Base-by-base conservation (phyloP, 257 asterid species). In the Nyctanthes arbortristis region DNA sequence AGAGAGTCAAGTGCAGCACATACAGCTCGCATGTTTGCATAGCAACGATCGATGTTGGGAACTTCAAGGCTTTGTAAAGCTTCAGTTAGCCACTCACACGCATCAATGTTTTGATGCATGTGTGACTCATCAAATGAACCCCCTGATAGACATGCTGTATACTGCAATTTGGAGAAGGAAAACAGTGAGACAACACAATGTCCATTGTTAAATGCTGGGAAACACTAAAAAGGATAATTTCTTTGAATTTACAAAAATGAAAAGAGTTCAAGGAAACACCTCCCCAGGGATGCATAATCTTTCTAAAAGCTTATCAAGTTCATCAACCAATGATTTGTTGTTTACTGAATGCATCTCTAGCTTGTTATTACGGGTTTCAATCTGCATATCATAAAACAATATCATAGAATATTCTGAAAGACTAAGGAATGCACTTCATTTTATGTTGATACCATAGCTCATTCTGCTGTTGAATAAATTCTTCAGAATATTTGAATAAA, bases 291-390 rank as follows among this genome's bases (percentile, higher is more conserved):
- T 91, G 54, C 78, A 79, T 68, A 94, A 70, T 81, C 84, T 88
- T 73, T 86, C 96, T 68, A 91, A 88, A 81, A 91, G 97, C 83
- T 81, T 89, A 66, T 94, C 97, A 37, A 94, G 97, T 81, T 91
- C 97, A 85, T 89, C 99, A 73, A 91, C 82, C 71, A 94, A 81
- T 39, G 87, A 69, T 82, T 86, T 89, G 84, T 94, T 94, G 85
- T 94, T 94, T 66, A 88, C 85, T 27, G 99, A 89, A 78, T 91
- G 97, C 97, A 89, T 83, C 85, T 94, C 99, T 81, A 94, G 89
- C 85, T 90, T 94, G 85, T 94, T 94, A 79, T 94, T 94, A 36
- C 97, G 90, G 20, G 77, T 80, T 83, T 94, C 99, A 73, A 94
- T 94, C 99, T 94, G 96, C 84, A 73, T 31, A 73, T 57, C 59